Percentiles rank a stretch among this genome's conserved stretches.
Evolutionary conservation across 2,329 filamentous ascomycete species (phyloP).

Genomic region (Trichophaea hybrida): DNA sequence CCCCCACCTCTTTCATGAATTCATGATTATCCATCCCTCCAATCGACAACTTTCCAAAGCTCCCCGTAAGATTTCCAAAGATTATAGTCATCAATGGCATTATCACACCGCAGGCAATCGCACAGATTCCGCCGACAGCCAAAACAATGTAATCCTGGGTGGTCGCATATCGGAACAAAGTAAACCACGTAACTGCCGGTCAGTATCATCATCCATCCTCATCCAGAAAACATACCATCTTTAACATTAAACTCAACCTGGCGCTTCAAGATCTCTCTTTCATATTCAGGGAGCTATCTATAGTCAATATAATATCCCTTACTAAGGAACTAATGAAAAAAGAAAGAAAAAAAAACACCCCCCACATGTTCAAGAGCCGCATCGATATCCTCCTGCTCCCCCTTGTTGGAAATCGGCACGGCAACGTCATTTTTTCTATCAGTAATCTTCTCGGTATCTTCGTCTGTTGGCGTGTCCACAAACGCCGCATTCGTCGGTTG

Average conservation of each 20-base stretch:
- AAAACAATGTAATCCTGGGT: neutral
- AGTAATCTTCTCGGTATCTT: neutral
- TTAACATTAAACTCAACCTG: neutral
- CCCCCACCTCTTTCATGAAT: neutral
- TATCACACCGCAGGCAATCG: neutral
- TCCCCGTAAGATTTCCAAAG: conserved; percentile 49
- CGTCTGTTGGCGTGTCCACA: neutral
- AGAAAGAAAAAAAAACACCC: neutral
- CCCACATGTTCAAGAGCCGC: neutral
- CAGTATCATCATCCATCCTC: no score
- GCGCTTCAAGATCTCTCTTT: neutral
- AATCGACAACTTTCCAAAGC: conserved; percentile 45
- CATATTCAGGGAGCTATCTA: neutral
- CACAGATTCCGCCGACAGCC: neutral
- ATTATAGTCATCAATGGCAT: conserved; percentile 52
- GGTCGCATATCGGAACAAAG: neutral
- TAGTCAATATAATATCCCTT: neutral
- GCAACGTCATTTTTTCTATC: neutral
- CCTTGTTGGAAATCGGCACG: neutral
- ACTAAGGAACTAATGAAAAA: neutral
- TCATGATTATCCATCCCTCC: neutral
- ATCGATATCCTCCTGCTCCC: neutral
- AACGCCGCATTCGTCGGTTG: neutral
- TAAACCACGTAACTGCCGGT: neutral
- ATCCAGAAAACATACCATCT: no score